phyloP scores from a whole-genome alignment of 352 stramenopile species.

The Globisporangium spiculum region DNA sequence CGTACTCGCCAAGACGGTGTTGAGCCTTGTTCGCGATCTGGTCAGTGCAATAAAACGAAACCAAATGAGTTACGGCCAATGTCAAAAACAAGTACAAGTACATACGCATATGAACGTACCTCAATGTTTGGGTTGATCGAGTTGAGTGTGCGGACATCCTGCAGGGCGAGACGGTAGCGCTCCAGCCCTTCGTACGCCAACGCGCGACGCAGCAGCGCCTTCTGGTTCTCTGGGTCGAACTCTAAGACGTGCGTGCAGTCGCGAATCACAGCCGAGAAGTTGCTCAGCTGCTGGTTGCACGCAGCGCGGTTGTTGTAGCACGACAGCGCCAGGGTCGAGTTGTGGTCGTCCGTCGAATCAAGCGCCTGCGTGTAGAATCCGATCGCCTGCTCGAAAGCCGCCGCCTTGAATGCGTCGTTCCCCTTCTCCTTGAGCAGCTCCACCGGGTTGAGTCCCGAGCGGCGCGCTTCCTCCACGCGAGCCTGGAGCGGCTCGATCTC shows the following conservation, averaged over 20 bases:
- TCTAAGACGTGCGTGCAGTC: slow-evolving; percentile 95
- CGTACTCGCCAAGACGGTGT: slow-evolving; percentile 86
- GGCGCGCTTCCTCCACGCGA: slow-evolving; percentile 55
- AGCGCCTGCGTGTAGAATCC: slow-evolving; percentile 93
- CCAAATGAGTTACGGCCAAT: neutral
- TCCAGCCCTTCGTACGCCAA: slow-evolving; percentile 95
- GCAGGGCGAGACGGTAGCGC: slow-evolving; percentile 88
- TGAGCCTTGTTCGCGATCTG: slow-evolving; percentile 88
- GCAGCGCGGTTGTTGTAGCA: slow-evolving; percentile 94
- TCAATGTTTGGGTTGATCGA: slow-evolving; percentile 87
- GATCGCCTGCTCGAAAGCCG: slow-evolving; percentile 90
- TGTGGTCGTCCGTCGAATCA: slow-evolving; percentile 69
- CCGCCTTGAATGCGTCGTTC: slow-evolving; percentile 92
- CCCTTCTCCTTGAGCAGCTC: slow-evolving; percentile 93
- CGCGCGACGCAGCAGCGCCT: slow-evolving; percentile 92
- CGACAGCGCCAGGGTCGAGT: slow-evolving; percentile 86
- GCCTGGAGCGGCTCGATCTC: slow-evolving; percentile 82
- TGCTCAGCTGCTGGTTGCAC: slow-evolving; percentile 97
- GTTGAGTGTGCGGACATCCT: slow-evolving; percentile 85
- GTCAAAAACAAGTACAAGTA: too few relatives aligned
- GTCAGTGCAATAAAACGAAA: neutral
- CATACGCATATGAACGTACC: slow-evolving; percentile 28
- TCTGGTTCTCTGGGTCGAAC: slow-evolving; percentile 93
- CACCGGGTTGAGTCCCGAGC: slow-evolving; percentile 67
- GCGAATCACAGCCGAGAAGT: slow-evolving; percentile 94